Conservation (phyloP, 2,329 filamentous ascomycete species). For the Fusarium succisae region DNA sequence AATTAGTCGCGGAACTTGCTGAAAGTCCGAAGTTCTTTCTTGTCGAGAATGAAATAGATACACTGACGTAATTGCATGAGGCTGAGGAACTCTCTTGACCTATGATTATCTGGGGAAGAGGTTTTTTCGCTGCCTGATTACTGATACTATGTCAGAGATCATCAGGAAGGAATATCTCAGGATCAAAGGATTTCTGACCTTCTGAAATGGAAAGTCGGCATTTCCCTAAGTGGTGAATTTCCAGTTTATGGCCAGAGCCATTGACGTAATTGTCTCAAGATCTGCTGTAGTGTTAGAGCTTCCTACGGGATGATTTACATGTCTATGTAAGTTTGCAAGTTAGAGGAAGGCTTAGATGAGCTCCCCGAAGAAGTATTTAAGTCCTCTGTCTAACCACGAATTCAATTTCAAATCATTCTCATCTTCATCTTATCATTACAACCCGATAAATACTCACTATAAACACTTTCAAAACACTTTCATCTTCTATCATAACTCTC, state of each 20-base stretch:
- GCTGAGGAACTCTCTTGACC: neutral
- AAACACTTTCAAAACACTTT: neutral
- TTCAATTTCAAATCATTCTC: neutral
- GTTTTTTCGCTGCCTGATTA: neutral
- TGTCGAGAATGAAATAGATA: neutral
- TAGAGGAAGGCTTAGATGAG: fast-evolving
- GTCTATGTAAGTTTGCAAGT: neutral
- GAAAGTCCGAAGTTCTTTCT: neutral
- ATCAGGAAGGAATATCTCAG: neutral
- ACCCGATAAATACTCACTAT: fast-evolving
- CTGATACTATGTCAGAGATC: neutral
- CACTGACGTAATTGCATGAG: neutral
- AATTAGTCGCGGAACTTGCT: neutral
- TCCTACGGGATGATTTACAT: neutral
- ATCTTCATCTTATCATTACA: neutral
- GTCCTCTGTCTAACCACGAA: fast-evolving
- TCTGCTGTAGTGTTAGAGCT: neutral
- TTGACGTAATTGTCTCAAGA: neutral
- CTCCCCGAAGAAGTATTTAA: neutral
- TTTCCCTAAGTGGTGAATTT: neutral
- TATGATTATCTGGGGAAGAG: neutral
- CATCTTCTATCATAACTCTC: fast-evolving
- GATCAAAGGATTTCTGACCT: neutral
- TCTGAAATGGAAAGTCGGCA: neutral
- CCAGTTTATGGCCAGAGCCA: neutral